phyloP scores from a whole-genome alignment of 495 filamentous ascomycete species.

The Talaromyces thailandensis region DNA sequence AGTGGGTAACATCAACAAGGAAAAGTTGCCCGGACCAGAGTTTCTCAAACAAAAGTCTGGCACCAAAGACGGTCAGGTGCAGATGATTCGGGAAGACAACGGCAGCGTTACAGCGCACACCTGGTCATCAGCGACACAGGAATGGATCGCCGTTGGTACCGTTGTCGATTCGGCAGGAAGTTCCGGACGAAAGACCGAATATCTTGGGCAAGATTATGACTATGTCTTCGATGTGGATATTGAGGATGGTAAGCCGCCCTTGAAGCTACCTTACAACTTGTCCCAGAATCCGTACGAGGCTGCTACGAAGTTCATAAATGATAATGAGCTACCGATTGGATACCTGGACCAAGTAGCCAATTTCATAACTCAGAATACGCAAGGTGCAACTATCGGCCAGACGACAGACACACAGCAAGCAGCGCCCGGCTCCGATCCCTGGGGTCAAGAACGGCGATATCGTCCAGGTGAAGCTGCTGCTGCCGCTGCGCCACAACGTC shows the following conservation, averaged over 20 bases:
- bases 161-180: slow-evolving; percentile 87
- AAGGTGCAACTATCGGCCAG: slow-evolving; percentile 72
- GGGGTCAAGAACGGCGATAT: slow-evolving; percentile 70
- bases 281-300: slow-evolving; percentile 90
- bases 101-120: slow-evolving; percentile 73
- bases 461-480: slow-evolving; percentile 54
- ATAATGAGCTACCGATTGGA: slow-evolving; percentile 82
- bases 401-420: slow-evolving; percentile 27
- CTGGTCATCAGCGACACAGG: slow-evolving; percentile 58
- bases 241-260: slow-evolving; percentile 85
- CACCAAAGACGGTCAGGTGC: slow-evolving; percentile 86
- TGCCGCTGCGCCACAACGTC: slow-evolving; percentile 17
- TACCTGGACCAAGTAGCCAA: slow-evolving; percentile 92
- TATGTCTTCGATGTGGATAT: slow-evolving; percentile 98
- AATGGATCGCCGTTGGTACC: slow-evolving; percentile 84
- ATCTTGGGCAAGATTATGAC: slow-evolving; percentile 85
- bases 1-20: slow-evolving; percentile 75
- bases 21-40: slow-evolving; percentile 76
- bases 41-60: slow-evolving; percentile 73
- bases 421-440: slow-evolving; percentile 54
- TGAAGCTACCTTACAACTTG: slow-evolving; percentile 90
- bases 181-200: slow-evolving; percentile 61
- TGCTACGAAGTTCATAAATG: slow-evolving; percentile 81
- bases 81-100: slow-evolving; percentile 76
- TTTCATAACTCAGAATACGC: slow-evolving; percentile 84